phyloP scores from a whole-genome alignment of 805 yeast species.

The Metschnikowia aberdeeniae region DNA sequence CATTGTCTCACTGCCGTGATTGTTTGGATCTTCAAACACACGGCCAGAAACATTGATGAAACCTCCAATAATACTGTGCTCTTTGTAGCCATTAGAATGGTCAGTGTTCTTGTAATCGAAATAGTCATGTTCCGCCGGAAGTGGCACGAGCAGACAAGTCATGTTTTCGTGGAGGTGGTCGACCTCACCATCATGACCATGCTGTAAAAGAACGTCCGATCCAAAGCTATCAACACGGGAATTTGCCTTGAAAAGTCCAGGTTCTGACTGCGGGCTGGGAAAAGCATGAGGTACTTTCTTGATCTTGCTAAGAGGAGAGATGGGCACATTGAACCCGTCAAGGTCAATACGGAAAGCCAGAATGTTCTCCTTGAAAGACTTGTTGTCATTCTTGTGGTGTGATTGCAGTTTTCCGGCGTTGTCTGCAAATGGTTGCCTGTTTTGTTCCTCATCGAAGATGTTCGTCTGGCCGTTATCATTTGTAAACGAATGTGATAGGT shows the following conservation, averaged over 20 bases:
- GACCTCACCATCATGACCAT: slow-evolving; percentile 6
- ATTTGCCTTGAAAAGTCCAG: slow-evolving; percentile 2
- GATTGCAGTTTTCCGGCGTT: background rate
- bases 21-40: slow-evolving; percentile 6
- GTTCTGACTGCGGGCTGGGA: slow-evolving; percentile 18
- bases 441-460: slow-evolving; percentile 5
- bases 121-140: slow-evolving; percentile 14
- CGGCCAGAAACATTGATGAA: slow-evolving; percentile 12
- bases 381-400: slow-evolving; percentile 5
- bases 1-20: background rate
- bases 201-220: slow-evolving; percentile 9
- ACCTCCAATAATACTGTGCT: slow-evolving; percentile 5
- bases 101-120: slow-evolving; percentile 9
- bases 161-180: slow-evolving; percentile 10
- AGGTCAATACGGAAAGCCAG: slow-evolving; percentile 28
- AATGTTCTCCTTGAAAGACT: slow-evolving; percentile 9
- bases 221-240: slow-evolving; percentile 7
- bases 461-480: background rate
- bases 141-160: slow-evolving; percentile 17
- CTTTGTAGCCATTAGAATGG: slow-evolving; percentile 1
- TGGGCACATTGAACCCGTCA: slow-evolving; percentile 18
- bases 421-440: background rate
- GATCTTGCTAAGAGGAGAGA: slow-evolving; percentile 9
- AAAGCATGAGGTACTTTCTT: slow-evolving; percentile 13
- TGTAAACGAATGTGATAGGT: slow-evolving; percentile 9